phyloP scores from a whole-genome alignment of 2,329 filamentous ascomycete genomes.

The Boeremia exigua region DNA sequence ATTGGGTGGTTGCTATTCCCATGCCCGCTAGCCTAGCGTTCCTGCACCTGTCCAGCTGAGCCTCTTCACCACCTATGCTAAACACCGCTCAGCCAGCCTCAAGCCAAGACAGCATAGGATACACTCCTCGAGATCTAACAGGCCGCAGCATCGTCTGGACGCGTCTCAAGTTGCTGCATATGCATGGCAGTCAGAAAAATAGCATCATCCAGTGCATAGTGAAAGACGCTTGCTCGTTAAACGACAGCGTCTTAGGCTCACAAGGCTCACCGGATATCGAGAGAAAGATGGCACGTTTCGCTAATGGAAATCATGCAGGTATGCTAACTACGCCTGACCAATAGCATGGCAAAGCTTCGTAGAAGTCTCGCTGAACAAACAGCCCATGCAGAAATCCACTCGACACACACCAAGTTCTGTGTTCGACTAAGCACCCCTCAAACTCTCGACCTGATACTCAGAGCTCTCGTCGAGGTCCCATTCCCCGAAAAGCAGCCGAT shows the following conservation, averaged over 20 bases:
- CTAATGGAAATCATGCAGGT: not conserved
- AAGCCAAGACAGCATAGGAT: not conserved
- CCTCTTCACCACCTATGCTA: not conserved
- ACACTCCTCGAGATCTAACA: not conserved
- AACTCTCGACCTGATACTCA: not conserved
- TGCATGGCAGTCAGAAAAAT: not conserved
- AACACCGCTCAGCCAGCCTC: conserved; percentile 6
- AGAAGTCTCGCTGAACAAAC: not conserved
- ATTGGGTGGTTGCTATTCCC: not conserved
- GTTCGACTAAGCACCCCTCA: not conserved
- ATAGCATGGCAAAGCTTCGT: not conserved
- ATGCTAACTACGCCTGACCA: not conserved
- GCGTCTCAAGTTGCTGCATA: not conserved
- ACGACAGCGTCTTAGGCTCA: not conserved
- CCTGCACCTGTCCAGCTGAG: conserved; percentile 9
- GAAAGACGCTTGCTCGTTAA: not conserved
- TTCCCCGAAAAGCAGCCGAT: not conserved
- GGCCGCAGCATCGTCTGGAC: not conserved
- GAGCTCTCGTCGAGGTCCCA: not conserved
- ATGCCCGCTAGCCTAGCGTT: not conserved
- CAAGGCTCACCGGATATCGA: not conserved
- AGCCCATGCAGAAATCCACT: not conserved
- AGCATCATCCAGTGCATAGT: not conserved
- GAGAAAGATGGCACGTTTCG: not conserved
- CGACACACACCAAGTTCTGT: not conserved